Evolutionary conservation across 2,329 filamentous ascomycete genomes (phyloP), one percentile per base, ranked within the genome.

Genomic region (Ceratocystis huliohia): DNA sequence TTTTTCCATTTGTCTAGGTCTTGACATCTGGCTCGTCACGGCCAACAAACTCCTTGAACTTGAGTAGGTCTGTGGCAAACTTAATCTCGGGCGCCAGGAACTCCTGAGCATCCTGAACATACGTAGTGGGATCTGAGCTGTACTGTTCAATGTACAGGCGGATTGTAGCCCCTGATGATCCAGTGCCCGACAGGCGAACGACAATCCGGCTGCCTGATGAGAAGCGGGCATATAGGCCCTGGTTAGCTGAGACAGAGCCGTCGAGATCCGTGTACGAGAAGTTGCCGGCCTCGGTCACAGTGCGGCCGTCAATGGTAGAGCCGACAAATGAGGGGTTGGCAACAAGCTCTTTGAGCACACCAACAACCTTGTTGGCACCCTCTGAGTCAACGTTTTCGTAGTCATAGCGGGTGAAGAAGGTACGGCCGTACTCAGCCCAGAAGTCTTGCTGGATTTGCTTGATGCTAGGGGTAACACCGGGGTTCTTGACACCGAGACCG

Each of bases 231-330:
- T 89, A 99, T 71, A 99, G 86, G 70, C 94, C 94, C 80, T 99
- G 94, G 81, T 96, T 95, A 75, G 91, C 90, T 73, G 91, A 88
- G 65, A 97, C 90, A 70, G 91, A 96, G 69, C 93, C 94, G 73
- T 99, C 94, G n/a, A 99, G 86, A 74, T 99, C 94, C 7, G 91
- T 97, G 83, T 99, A 99, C 41, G 90, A 91, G 78, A 99, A 99
- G 82, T 99, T 92, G 70, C 92, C 94, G 5, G 92, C 93, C 72
- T 95, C 89, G 63, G 85, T 80, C 56, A 96, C 91, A 73, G 91
- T 96, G 75, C 88, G 89, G 70, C 82, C 90, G 70, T 83, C 82
- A 71, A 97, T 82, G 71, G 84, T 87, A 73, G 89, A 94, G 71
- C 91, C 91, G 65, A 96, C 80, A 72, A 97, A 96, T 68, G 76